Base-by-base conservation (phyloP, 1,284 basidiomycete genomes). In the Cutaneotrichosporon curvatum region DNA sequence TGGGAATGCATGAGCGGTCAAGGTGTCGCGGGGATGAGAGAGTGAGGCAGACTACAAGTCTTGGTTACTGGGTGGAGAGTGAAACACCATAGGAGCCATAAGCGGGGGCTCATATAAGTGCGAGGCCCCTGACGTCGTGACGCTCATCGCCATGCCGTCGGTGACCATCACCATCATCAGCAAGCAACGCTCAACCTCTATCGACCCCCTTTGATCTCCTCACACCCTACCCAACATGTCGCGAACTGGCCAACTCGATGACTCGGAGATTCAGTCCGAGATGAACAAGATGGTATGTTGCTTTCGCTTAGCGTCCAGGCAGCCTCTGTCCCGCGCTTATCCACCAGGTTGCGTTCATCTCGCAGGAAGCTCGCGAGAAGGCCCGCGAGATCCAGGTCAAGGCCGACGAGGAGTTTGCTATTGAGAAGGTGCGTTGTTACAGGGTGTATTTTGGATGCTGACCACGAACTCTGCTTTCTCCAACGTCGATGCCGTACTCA, bases 201-300 rank as follows among this genome's bases (percentile, higher is more conserved):
- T 32, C 25, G 11, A 9, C 19, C 28, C 18, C 20, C 34, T 11
- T 14, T 18, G 31, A 32, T 20, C 10, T 28, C 25, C 25, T 28
- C 33, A 45, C n/a, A 15, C 33, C 28, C 33, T 39, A 43, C 43
- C 47, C 60, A 70, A 32, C 45, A 71, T 72, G 68, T 70, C 71
- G 7, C 59, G 68, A 44, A 63, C 73, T 51, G 70, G 75, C 42
- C 82, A 90, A 19, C 77, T 96, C 57, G 94, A 92, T 68, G 94
- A 97, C 67, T 90, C 94, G 64, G 92, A 97, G 75, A 92, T 97
- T 32, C 78, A 91, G 67, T 85, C 76, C 62, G 92, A 97, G 79
- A 90, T 96, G 88, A 95, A 91, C 78, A 97, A 97, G 83, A 96
- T 97, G 92, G 92, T 90, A 43, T 48, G 78, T 70, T 9, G 21